A percentile compares a stretch with the other conserved stretches of the same genome.
These are phyloP conservation scores for Suillus paluster DNA, from an alignment of 768 basidiomycete species.

Conservation along the genomic window DNA sequence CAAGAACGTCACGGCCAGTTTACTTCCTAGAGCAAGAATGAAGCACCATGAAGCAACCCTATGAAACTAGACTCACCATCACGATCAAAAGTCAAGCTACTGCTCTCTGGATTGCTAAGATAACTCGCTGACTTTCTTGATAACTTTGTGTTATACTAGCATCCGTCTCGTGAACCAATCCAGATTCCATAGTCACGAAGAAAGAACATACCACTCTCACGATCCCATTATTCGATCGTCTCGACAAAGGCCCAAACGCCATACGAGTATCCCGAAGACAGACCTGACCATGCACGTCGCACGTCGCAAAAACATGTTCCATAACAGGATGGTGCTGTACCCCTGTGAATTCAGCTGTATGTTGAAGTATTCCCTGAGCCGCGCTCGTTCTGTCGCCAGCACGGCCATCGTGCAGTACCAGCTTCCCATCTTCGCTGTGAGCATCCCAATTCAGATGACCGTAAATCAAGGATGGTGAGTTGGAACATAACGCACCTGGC, in stretches of 20 bases:
- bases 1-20: conserved; percentile 70
- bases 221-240: conserved; percentile 53
- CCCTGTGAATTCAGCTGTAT: conserved; percentile 60
- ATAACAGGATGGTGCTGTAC: conserved; percentile 70
- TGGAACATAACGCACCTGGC: neutral
- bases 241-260: conserved; percentile 63
- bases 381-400: conserved; percentile 35
- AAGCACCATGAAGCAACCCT: conserved; percentile 11
- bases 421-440: conserved; percentile 69
- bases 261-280: conserved; percentile 74
- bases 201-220: conserved; percentile 51
- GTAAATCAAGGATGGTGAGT: too few relatives aligned
- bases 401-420: conserved; percentile 66
- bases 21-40: conserved; percentile 49
- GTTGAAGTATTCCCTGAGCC: conserved; percentile 57
- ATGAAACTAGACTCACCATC: conserved; percentile 48
- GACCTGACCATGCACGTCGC: conserved; percentile 61
- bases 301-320: conserved; percentile 71
- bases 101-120: conserved; percentile 66
- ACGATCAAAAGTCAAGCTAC: conserved; percentile 69
- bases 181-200: conserved; percentile 10
- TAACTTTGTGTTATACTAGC: conserved; percentile 50
- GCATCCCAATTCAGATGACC: neutral
- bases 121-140: conserved; percentile 43
- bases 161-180: conserved; percentile 26